These are phyloP conservation scores for Dujonia santamariae DNA, from an alignment of 1,139 yeast genomes.

Conservation along the genomic window DNA sequence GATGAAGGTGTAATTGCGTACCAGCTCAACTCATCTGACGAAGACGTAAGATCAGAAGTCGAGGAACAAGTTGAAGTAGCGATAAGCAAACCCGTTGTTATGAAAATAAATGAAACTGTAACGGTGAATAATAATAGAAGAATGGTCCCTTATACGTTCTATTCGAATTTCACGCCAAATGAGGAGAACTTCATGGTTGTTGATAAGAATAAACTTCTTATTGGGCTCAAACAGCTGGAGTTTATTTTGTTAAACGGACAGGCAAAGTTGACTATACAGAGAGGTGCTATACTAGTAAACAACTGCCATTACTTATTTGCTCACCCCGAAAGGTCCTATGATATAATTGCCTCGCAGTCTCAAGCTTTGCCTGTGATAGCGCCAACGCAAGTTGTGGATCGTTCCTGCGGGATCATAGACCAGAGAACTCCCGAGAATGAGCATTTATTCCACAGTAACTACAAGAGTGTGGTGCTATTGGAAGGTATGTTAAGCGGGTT, in stretches of 20 bases:
- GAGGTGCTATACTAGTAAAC: conserved; percentile 62
- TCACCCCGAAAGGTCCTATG: conserved; percentile 16
- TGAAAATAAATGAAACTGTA: no score
- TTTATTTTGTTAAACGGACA: conserved; percentile 58
- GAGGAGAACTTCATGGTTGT: conserved; percentile 34
- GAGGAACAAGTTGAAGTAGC: conserved; percentile 4
- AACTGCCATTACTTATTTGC: conserved; percentile 45
- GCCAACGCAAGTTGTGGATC: background rate
- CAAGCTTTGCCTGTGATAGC: conserved; percentile 53
- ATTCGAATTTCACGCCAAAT: conserved; percentile 31
- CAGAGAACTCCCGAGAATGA: conserved; percentile 23
- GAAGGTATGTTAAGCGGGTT: conserved; percentile 39
- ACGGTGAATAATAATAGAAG: background rate
- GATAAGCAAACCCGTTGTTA: no score
- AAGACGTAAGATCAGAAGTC: conserved; percentile 25
- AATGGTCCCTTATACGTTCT: conserved; percentile 10
- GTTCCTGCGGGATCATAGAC: conserved; percentile 18
- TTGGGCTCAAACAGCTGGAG: conserved; percentile 49
- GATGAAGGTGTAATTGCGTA: conserved; percentile 17
- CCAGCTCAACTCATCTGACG: conserved; percentile 18
- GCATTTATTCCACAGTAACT: conserved; percentile 33
- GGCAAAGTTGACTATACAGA: conserved; percentile 46
- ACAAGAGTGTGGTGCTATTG: conserved; percentile 44
- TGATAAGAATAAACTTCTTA: conserved; percentile 22
- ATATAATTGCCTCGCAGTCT: conserved; percentile 50